Percentiles rank a stretch among this genome's conserved stretches.
Evolutionary conservation across 129 eudicot species (phyloP).

Genomic region (Kitagawia praeruptora): DNA sequence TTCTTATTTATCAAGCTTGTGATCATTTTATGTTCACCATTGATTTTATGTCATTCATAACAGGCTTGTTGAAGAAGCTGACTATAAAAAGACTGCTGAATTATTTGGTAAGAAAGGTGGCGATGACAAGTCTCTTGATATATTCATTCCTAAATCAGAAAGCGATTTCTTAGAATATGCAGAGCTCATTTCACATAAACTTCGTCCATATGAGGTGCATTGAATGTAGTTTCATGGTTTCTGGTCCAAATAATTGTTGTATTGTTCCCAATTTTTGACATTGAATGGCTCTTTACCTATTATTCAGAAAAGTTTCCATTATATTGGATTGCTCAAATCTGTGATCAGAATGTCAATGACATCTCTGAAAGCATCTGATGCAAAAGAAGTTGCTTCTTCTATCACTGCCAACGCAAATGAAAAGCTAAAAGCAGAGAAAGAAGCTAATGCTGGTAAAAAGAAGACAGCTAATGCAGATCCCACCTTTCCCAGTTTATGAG

Average conservation of each 20-base stretch:
- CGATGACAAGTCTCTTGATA: slow-evolving; percentile 62
- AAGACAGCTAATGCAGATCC: slow-evolving; percentile 51
- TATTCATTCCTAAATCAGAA: slow-evolving; percentile 78
- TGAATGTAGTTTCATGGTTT: slow-evolving; percentile 1
- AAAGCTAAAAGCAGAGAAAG: slow-evolving; percentile 92
- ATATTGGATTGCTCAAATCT: slow-evolving; percentile 73
- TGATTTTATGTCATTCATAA: neutral
- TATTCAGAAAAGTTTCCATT: slow-evolving; percentile 86
- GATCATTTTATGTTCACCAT: neutral
- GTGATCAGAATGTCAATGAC: slow-evolving; percentile 92
- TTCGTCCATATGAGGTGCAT: slow-evolving; percentile 76
- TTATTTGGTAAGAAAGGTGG: slow-evolving; percentile 57
- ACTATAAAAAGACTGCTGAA: slow-evolving; percentile 70
- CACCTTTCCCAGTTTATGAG: neutral
- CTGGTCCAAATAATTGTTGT: neutral
- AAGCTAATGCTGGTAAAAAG: slow-evolving; percentile 95
- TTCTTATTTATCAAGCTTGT: neutral
- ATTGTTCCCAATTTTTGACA: neutral
- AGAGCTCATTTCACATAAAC: slow-evolving; percentile 66
- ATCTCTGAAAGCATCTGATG: slow-evolving; percentile 80
- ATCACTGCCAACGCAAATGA: slow-evolving; percentile 85
- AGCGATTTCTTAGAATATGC: slow-evolving; percentile 83
- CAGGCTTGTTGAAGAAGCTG: slow-evolving; percentile 98
- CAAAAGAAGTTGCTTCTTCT: slow-evolving; percentile 86
- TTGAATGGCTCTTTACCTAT: neutral